phyloP scores from a whole-genome alignment of 495 filamentous ascomycete species.

The Elasticomyces elasticus region DNA sequence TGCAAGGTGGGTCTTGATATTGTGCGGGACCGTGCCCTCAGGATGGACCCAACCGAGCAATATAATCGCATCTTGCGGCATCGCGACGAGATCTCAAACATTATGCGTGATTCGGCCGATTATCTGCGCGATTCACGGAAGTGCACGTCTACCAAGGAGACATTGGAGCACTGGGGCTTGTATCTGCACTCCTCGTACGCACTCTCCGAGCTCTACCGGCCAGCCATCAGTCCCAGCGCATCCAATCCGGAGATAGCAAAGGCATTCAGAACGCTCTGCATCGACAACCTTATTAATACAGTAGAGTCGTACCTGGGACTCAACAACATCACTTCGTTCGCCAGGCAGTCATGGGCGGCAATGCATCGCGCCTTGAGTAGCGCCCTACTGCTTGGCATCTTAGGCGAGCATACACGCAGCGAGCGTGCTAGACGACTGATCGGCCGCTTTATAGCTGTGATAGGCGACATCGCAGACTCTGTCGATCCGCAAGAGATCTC shows the following conservation, averaged over 20 bases:
- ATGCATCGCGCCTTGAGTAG: constrained; percentile 56
- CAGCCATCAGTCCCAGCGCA: constrained; percentile 44
- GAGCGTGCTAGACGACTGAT: constrained; percentile 30
- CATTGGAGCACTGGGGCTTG: constrained; percentile 45
- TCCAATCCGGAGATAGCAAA: constrained; percentile 32
- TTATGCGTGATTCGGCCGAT: constrained; percentile 44
- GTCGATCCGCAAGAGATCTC: constrained; percentile 32
- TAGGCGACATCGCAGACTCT: constrained; percentile 28
- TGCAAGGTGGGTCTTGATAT: constrained; percentile 46
- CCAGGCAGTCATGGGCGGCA: constrained; percentile 56
- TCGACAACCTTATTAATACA: constrained; percentile 52
- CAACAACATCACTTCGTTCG: constrained; percentile 55
- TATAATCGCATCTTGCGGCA: constrained; percentile 40
- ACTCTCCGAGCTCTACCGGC: constrained; percentile 50
- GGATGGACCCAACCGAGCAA: constrained; percentile 34
- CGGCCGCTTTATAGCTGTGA: constrained; percentile 25
- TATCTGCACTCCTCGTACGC: constrained; percentile 52
- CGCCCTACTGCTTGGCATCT: constrained; percentile 53
- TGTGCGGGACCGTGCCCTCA: constrained; percentile 41
- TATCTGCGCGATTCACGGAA: constrained; percentile 42
- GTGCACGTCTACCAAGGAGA: constrained; percentile 41
- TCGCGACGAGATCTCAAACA: constrained; percentile 41
- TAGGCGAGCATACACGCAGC: constrained; percentile 41
- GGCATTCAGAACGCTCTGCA: constrained; percentile 45
- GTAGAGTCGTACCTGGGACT: constrained; percentile 60